Evolutionary conservation across 1,139 yeast species (phyloP).

Genomic region (Diutina catenulata): DNA sequence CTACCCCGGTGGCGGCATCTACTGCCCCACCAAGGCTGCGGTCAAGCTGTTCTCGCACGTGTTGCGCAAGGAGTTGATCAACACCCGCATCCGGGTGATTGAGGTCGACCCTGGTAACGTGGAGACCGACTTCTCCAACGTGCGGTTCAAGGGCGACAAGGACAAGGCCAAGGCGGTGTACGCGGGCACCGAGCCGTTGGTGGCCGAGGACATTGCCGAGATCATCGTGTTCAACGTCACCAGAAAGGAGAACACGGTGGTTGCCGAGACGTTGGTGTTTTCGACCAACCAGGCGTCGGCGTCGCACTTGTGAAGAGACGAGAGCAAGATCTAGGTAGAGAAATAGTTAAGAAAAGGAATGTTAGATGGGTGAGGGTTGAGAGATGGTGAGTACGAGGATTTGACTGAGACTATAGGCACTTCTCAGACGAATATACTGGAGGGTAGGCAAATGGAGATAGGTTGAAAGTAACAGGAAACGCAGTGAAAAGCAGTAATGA

Average conservation of each 20-base stretch:
- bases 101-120: slow-evolving; percentile 86
- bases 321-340: background rate
- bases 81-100: slow-evolving; percentile 64
- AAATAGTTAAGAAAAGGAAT: too few species aligned
- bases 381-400: too few species aligned
- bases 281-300: slow-evolving; percentile 76
- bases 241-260: slow-evolving; percentile 61
- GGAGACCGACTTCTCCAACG: slow-evolving; percentile 74
- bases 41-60: slow-evolving; percentile 66
- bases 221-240: slow-evolving; percentile 60
- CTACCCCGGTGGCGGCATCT: slow-evolving; percentile 77
- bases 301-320: slow-evolving; percentile 27
- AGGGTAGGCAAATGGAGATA: too few species aligned
- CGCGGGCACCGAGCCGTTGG: slow-evolving; percentile 59
- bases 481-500: too few species aligned
- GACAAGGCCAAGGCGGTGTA: slow-evolving; percentile 63
- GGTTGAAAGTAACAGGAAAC: too few species aligned
- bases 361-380: too few species aligned
- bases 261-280: slow-evolving; percentile 70
- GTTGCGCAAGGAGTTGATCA: slow-evolving; percentile 66
- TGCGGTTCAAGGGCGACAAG: slow-evolving; percentile 64
- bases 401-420: background rate
- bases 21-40: slow-evolving; percentile 84
- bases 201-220: slow-evolving; percentile 76
- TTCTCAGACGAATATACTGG: too few species aligned